phyloP scores from a whole-genome alignment of 192 early-diverging fungal genomes.

The Backusella parvicylindrica region DNA sequence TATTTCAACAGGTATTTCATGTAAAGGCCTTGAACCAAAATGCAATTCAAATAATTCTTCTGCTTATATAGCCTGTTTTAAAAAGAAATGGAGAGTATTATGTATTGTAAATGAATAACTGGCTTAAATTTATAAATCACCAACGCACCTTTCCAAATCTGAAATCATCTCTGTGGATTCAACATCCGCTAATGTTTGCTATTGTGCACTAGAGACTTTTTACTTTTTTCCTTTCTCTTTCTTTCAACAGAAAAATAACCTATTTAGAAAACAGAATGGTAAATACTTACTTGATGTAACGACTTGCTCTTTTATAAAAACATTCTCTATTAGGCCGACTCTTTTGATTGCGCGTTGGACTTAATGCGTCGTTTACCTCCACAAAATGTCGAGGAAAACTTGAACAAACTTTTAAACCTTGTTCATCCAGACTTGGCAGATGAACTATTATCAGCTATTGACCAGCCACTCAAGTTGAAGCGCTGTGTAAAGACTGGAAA shows the following conservation, averaged over 20 bases:
- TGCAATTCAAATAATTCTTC: too few relatives aligned
- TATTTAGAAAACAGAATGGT: not conserved
- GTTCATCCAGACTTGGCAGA: slow-evolving; percentile 80
- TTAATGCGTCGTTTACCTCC: slow-evolving; percentile 97
- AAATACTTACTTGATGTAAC: not conserved
- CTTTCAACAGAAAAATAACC: not conserved
- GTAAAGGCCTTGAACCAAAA: too few relatives aligned
- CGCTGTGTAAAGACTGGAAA: slow-evolving; percentile 66
- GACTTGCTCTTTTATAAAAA: too few relatives aligned
- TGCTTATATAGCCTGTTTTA: too few relatives aligned
- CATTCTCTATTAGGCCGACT: slow-evolving; percentile 16
- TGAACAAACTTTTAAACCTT: slow-evolving; percentile 77
- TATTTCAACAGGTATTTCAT: too few relatives aligned
- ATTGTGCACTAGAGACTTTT: too few relatives aligned
- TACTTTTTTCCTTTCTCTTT: not conserved
- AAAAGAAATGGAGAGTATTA: too few relatives aligned
- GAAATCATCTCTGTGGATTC: not conserved
- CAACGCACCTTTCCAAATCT: too few relatives aligned
- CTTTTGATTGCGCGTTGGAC: slow-evolving; percentile 87
- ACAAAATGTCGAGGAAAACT: slow-evolving; percentile 84
- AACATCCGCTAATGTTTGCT: not conserved
- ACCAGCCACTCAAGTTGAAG: slow-evolving; percentile 86
- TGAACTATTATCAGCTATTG: slow-evolving; percentile 86
- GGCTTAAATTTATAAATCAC: too few relatives aligned
- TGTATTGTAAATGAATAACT: too few relatives aligned